Evolutionary conservation across 1,284 basidiomycete genomes (phyloP).

Genomic region (Moesziomyces parantarcticus): DNA sequence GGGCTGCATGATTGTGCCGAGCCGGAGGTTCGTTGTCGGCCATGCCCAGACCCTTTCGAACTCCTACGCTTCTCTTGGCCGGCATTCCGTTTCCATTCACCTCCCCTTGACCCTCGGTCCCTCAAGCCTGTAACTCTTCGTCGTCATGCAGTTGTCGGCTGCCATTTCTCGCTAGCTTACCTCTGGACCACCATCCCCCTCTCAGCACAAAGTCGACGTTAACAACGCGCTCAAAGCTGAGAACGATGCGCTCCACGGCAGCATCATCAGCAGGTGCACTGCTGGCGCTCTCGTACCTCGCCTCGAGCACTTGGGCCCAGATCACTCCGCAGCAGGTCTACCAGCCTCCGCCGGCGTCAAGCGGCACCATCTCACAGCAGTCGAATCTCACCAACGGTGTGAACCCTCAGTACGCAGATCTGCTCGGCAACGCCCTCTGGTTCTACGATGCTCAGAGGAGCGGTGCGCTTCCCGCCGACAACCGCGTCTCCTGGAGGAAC

Average conservation of each 20-base stretch:
- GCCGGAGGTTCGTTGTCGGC: not conserved
- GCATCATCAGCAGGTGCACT: slow-evolving; percentile 4
- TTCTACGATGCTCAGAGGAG: slow-evolving; percentile 92
- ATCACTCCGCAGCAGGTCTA: slow-evolving; percentile 28
- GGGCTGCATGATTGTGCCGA: not conserved
- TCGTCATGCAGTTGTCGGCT: not conserved
- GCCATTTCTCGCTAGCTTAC: not conserved
- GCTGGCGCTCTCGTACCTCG: slow-evolving; percentile 8
- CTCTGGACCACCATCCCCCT: slow-evolving; percentile 1
- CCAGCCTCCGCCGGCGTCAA: slow-evolving; percentile 28
- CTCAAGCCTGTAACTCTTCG: not conserved
- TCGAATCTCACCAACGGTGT: slow-evolving; percentile 36
- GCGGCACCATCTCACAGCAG: slow-evolving; percentile 24
- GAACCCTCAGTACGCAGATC: slow-evolving; percentile 77
- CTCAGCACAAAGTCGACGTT: not conserved
- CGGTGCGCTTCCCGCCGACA: slow-evolving; percentile 76
- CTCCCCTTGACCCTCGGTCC: not conserved
- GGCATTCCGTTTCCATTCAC: not conserved
- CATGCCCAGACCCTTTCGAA: slow-evolving; percentile 10
- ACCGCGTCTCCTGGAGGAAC: slow-evolving; percentile 87
- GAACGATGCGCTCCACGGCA: slow-evolving; percentile 13
- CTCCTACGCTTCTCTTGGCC: not conserved
- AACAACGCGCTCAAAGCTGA: not conserved
- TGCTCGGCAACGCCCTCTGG: slow-evolving; percentile 83
- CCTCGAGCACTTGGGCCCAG: slow-evolving; percentile 17